Base-by-base conservation (phyloP, 2,329 filamentous ascomycete genomes). In the Colletotrichum graminicola region DNA sequence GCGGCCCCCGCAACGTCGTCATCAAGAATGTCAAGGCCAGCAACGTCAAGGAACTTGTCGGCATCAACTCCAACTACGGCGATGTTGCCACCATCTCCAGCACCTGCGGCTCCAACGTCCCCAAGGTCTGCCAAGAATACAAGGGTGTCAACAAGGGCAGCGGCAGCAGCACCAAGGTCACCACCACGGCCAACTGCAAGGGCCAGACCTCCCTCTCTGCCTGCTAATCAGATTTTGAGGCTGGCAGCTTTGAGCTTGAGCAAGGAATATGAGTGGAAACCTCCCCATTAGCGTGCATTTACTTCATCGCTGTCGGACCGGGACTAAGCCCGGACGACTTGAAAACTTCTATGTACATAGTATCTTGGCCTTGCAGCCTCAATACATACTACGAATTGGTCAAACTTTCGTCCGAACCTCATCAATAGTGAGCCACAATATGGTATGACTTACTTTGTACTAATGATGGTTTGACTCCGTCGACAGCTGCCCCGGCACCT, bases 51-150 rank as follows among this genome's bases (percentile, higher is more conserved):
- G 79, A 82, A 72, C 78, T 85, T n/a, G 81, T 79, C 57, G 83
- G 83, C 26, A 84, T 82, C 70, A 83, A 83, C 76, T 75, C 78
- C 68, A 83, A 83, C 78, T 73, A 79, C 23, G 80, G 79, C 6
- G 79, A 80, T 26, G 76, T 59, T 21, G 66, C 70, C 29, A 71
- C 55, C 51, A 70, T 73, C 29, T 73, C 70, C 7, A n/a, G 84
- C 49, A 66, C 66, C 8, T 73, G 70, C 70, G 72, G 72, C 5
- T 73, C 65, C 59, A 71, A 66, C 39, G 67, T 71, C 54, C 18
- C 55, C 59, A 74, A 74, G 71, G 73, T 74, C 47, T 74, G 73
- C 63, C 73, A 74, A 51, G 71, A 74, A 66, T 74, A 73, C 73
- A 71, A 73, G 71, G 73, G 73, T 4, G 71, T 74, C 62, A 65